Evolutionary conservation across 345 rosid species (phyloP), one percentile per base, ranked within the genome.

Genomic region (Eucalyptus melliodora): DNA sequence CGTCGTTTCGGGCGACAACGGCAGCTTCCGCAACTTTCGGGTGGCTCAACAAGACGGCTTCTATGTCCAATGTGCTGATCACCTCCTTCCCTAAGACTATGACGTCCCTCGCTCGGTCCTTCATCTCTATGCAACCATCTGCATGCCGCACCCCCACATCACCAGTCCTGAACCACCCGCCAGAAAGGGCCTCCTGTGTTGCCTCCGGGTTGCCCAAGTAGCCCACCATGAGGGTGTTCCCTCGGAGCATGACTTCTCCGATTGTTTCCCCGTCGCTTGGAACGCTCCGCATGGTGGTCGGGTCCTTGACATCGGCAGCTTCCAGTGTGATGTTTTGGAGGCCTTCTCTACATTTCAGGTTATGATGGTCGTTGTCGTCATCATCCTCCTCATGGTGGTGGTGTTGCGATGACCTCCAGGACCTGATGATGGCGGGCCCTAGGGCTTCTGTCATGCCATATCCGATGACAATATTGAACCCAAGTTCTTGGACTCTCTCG

Each of bases 401-500:
- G 83, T 37, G 27, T 23, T 90, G 89, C 9, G 86, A 14, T 89
- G 47, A 72, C 47, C 45, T 91, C 93, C 93, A 93, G 21, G 94
- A 93, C 44, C 89, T 87, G 51, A 93, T 91, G 53, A 91, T 88
- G 11, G 92, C 91, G 12, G 95, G 95, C 12, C 96, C 96, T 0
- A 95, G 93, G 13, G 89, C 93, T 85, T 95, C 97, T 2, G 96
- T 95, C 97, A 95, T 94, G 17, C 97, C 97, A 62, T 94, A 94
- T 4, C 93, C 97, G 49, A 90, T 51, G 19, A 88, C 83, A 23
- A 94, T 93, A 27, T 34, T 88, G 59, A 94, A 95, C 26, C 97
- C 97, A 69, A 93, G 91, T 19, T 90, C 91, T 87, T 91, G 88
- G 50, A 93, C 95, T 69, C 91, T 92, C 47, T 34, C 26, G 23